phyloP scores from a whole-genome alignment of 2,329 filamentous ascomycete genomes.

The Fusarium tuaranense region DNA sequence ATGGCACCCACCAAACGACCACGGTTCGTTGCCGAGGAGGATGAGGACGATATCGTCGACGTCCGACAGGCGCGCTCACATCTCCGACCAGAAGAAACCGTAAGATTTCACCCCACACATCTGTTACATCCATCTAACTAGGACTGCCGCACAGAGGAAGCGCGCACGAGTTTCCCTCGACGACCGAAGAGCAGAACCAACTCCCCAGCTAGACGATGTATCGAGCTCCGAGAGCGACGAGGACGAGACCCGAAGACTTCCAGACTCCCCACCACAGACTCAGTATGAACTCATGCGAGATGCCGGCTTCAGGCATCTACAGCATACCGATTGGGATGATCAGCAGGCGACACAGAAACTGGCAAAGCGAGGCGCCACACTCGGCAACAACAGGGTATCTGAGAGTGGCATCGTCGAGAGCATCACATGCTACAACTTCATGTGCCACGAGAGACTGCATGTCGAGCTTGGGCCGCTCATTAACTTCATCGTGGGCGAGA shows the following conservation, averaged over 20 bases:
- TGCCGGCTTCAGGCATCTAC: conserved; percentile 67
- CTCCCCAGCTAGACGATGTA: conserved; percentile 36
- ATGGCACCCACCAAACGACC: conserved; percentile 58
- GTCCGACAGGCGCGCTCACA: conserved; percentile 56
- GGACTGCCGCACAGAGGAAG: conserved; percentile 44
- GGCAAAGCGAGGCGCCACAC: conserved; percentile 58
- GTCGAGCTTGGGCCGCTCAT: conserved; percentile 92
- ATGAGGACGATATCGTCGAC: conserved; percentile 51
- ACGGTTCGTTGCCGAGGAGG: conserved; percentile 50
- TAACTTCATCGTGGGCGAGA: conserved; percentile 98
- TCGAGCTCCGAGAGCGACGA: conserved; percentile 48
- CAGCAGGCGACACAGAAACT: conserved; percentile 74
- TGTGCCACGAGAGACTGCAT: conserved; percentile 89
- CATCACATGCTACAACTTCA: conserved; percentile 91
- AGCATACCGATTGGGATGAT: conserved; percentile 69
- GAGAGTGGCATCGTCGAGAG: conserved; percentile 90
- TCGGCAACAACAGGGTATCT: conserved; percentile 78
- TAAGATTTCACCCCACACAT: conserved; percentile 45
- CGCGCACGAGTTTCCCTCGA: conserved; percentile 49
- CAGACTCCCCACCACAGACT: conserved; percentile 60
- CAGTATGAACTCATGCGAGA: conserved; percentile 74
- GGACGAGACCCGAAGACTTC: conserved; percentile 38
- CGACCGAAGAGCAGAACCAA: conserved; percentile 25
- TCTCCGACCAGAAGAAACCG: conserved; percentile 52
- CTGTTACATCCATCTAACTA: neutral